Evolutionary conservation across 257 asterid species (phyloP), one percentile per base, ranked within the genome.

Genomic region (Primulina tabacum): DNA sequence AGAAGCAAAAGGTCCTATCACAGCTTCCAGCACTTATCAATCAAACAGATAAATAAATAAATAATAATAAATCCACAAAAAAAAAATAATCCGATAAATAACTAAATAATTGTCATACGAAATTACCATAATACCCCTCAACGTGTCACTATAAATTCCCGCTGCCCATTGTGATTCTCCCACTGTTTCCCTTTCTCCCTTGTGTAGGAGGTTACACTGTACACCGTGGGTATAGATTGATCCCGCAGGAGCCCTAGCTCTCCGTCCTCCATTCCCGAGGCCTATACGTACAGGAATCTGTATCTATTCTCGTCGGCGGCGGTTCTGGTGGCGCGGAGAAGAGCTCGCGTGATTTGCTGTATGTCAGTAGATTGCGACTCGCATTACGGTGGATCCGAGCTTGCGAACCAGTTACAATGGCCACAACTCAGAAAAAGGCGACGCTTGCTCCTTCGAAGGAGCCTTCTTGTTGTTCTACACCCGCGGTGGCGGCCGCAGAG

Each of bases 391-490:
- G 80, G 77, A 65, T 79, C 67, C 72, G 78, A 78, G 80, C 75
- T 85, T n/a, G 77, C 80, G 18, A 82, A 82, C 68, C 87, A 71
- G 67, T 74, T 78, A 38, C 79, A 78, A 78, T 78, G 82, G 82
- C 82, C 82, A 16, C 82, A 78, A 28, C 71, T 78, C 2, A 65
- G 82, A 20, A 78, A 78, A 74, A 75, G 70, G 74, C 79, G 79
- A 68, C 81, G 81, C n/a, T 59, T 76, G 37, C 79, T 63, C 55
- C 80, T 77, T 75, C 75, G 60, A 65, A 40, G 76, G 65, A 76
- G 78, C 60, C 71, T 74, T 67, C 56, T 65, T 76, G 81, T 47
- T 77, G 85, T 73, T 73, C 53, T 56, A 38, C 76, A 8, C 53
- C 53, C 53, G n/a, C 53, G 17, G 53, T 43, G 17, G 63, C 76